phyloP scores from a whole-genome alignment of 768 basidiomycete genomes.

The Artomyces pyxidatus region DNA sequence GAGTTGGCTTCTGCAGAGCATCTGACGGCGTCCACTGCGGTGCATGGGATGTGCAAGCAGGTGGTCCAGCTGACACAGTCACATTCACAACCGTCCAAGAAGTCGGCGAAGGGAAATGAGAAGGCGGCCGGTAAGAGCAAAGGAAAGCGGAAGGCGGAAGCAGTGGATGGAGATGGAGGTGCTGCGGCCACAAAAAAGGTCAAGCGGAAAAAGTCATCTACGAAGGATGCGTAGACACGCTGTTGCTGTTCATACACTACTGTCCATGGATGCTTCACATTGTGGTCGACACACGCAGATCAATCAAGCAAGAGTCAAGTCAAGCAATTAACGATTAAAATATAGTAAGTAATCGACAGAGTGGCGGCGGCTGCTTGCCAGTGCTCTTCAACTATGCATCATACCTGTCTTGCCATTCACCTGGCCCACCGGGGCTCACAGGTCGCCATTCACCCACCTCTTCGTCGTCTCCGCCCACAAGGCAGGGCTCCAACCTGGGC shows the following conservation, averaged over 20 bases:
- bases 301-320: too few relatives aligned
- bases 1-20: constrained; percentile 43
- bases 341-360: too few relatives aligned
- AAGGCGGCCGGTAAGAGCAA: constrained; percentile 20
- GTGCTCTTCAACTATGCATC: constrained; percentile 19
- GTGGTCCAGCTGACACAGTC: constrained; percentile 27
- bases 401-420: constrained; percentile 20
- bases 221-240: too few relatives aligned
- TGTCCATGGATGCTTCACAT: too few relatives aligned
- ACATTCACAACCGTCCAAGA: constrained; percentile 7
- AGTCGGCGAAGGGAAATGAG: constrained; percentile 10
- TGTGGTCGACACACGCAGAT: too few relatives aligned
- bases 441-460: constrained; percentile 41
- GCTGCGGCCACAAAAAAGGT: constrained; percentile 24
- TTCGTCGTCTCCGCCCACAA: constrained; percentile 23
- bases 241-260: too few relatives aligned
- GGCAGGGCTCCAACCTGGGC: constrained; percentile 2
- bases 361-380: too few relatives aligned
- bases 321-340: too few relatives aligned
- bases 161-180: background rate
- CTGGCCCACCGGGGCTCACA: constrained; percentile 25
- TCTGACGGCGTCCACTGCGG: constrained; percentile 53
- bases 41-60: constrained; percentile 60
- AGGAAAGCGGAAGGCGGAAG: constrained; percentile 29
- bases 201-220: constrained; percentile 33